Percentiles rank a stretch among this genome's conserved stretches.
Conservation (phyloP, 495 filamentous ascomycete genomes). For the Aspergillus egyptiacus region DNA sequence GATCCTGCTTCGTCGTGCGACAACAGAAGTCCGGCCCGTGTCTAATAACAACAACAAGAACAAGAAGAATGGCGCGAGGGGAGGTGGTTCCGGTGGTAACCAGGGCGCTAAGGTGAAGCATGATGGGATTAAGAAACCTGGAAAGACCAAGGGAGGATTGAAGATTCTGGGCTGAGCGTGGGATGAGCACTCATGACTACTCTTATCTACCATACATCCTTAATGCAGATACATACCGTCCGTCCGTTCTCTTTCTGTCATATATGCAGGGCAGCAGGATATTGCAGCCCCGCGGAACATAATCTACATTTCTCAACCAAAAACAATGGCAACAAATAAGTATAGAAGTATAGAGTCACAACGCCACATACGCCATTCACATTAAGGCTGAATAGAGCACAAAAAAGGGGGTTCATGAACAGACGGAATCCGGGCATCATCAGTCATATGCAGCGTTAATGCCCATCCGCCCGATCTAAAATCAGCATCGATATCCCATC, state of each 20-base stretch:
- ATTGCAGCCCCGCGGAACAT: too few species aligned
- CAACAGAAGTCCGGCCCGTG: slow-evolving; percentile 78
- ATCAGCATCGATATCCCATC: too few species aligned
- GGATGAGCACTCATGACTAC: background rate
- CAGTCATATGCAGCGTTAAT: slow-evolving; percentile 5
- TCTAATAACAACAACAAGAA: slow-evolving; percentile 39
- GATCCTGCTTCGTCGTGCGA: slow-evolving; percentile 75
- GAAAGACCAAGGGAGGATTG: slow-evolving; percentile 74
- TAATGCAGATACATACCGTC: background rate
- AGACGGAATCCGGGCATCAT: background rate
- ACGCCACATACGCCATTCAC: slow-evolving; percentile 4
- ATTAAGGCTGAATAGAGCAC: background rate
- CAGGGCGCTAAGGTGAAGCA: slow-evolving; percentile 42
- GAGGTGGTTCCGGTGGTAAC: slow-evolving; percentile 29
- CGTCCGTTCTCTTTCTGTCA: slow-evolving; percentile 43
- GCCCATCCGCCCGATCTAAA: too few species aligned
- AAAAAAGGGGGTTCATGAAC: background rate
- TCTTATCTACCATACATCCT: background rate
- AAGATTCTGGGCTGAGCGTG: slow-evolving; percentile 64
- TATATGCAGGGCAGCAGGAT: too few species aligned
- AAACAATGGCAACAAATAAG: too few species aligned
- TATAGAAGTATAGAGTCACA: too few species aligned
- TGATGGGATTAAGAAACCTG: slow-evolving; percentile 70
- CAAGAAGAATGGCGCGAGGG: slow-evolving; percentile 41
- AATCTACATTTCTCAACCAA: too few species aligned